These are phyloP conservation scores for Lumnitzera littorea DNA, from an alignment of 345 rosid species.

Conservation along the genomic window DNA sequence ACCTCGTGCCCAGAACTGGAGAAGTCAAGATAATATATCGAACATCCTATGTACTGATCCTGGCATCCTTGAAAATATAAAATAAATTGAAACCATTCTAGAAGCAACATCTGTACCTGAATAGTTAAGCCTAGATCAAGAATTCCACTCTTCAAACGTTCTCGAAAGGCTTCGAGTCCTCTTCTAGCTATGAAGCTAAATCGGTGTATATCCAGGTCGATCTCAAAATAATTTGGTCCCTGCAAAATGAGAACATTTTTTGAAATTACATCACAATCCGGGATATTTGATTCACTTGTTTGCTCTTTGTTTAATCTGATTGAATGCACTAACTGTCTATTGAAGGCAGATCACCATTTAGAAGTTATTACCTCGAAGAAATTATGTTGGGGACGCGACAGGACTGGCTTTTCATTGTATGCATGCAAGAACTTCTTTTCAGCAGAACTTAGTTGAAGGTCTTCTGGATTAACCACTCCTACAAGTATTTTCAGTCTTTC, in stretches of 20 bases:
- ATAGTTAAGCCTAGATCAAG: conserved; percentile 70
- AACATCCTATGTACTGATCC: not conserved
- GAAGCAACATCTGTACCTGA: conserved; percentile 40
- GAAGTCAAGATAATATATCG: not conserved
- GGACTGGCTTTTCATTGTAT: conserved; percentile 71
- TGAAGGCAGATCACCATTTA: too few relatives aligned
- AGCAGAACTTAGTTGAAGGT: conserved; percentile 52
- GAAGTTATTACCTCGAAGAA: conserved; percentile 46
- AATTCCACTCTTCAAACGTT: conserved; percentile 47
- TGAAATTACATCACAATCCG: not conserved
- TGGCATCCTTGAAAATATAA: too few relatives aligned
- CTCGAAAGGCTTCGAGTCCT: conserved; percentile 83
- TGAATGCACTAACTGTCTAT: too few relatives aligned
- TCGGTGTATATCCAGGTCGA: conserved; percentile 74
- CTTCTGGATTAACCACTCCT: conserved; percentile 66
- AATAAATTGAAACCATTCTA: too few relatives aligned
- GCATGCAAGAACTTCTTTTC: conserved; percentile 71
- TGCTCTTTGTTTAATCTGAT: too few relatives aligned
- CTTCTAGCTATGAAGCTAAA: conserved; percentile 85
- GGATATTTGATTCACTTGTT: not conserved
- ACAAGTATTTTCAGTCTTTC: conserved; percentile 78
- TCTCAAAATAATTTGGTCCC: conserved; percentile 81
- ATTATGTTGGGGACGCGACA: conserved; percentile 78
- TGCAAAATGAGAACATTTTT: conserved; percentile 13
- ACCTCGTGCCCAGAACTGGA: not conserved